These are phyloP conservation scores for Gossypium schwendimanii DNA, from an alignment of 441 rosid species.

Conservation along the genomic window DNA sequence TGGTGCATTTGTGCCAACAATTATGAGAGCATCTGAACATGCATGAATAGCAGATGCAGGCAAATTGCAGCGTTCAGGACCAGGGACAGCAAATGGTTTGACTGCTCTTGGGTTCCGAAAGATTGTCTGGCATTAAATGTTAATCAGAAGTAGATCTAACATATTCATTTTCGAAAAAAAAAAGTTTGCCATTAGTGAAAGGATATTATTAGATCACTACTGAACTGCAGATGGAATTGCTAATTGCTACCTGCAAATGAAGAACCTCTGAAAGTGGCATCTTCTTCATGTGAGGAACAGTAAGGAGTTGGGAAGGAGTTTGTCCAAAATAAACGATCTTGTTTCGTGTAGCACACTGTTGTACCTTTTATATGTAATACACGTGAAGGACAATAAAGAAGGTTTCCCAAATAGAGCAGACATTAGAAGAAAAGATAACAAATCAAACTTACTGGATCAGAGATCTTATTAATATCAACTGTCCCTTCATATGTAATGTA, in stretches of 20 bases:
- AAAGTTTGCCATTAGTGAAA: neutral
- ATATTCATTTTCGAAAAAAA: neutral
- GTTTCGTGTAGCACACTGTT: constrained; percentile 88
- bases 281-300: constrained; percentile 76
- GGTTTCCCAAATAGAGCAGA: constrained; percentile 15
- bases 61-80: constrained; percentile 87
- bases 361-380: constrained; percentile 45
- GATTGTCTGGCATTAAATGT: constrained; percentile 59
- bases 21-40: constrained; percentile 67
- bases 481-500: constrained; percentile 95
- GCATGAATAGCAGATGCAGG: constrained; percentile 95
- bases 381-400: constrained; percentile 21
- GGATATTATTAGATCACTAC: neutral
- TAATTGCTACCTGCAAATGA: constrained; percentile 72
- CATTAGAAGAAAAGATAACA: constrained; percentile 8
- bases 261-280: constrained; percentile 81
- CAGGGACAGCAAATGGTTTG: constrained; percentile 67
- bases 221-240: neutral
- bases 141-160: constrained; percentile 12
- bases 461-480: constrained; percentile 83
- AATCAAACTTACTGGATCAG: constrained; percentile 62
- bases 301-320: constrained; percentile 94
- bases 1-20: constrained; percentile 81
- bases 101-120: constrained; percentile 82
- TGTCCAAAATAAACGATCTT: constrained; percentile 98